Conservation (phyloP, 352 stramenopile species). For the Plasmopara muralis region DNA sequence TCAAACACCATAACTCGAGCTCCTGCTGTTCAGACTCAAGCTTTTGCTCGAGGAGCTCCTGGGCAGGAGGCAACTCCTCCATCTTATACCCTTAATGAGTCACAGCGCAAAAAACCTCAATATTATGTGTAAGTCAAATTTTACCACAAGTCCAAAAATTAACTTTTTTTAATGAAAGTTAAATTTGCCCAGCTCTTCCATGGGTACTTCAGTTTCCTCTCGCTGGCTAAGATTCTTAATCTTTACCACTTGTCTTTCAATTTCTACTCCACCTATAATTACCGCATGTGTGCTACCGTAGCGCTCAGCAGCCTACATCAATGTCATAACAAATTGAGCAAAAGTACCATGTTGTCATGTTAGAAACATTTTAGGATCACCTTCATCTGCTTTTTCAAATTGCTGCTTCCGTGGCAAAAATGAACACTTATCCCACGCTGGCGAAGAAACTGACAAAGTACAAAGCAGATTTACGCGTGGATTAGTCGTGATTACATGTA, state of each 20-base stretch:
- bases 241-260: conserved; percentile 51
- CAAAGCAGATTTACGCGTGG: conserved; percentile 1
- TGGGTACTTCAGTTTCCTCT: conserved; percentile 40
- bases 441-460: conserved; percentile 40
- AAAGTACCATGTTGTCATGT: background rate
- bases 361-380: conserved; percentile 15
- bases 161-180: conserved; percentile 22
- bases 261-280: conserved; percentile 67
- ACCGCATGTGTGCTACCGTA: conserved; percentile 61
- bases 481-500: background rate
- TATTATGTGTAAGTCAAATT: too few relatives aligned
- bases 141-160: too few relatives aligned
- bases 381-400: conserved; percentile 89
- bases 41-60: conserved; percentile 1
- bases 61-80: too few relatives aligned
- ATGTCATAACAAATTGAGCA: background rate
- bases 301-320: conserved; percentile 52
- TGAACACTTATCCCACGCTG: conserved; percentile 60
- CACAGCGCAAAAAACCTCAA: too few relatives aligned
- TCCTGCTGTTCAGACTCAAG: conserved; percentile 8
- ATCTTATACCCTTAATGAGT: too few relatives aligned
- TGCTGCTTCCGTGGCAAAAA: conserved; percentile 70
- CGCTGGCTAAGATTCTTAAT: conserved; percentile 72
- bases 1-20: conserved; percentile 23
- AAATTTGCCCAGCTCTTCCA: conserved; percentile 24